These are phyloP conservation scores for Camellia japonica DNA, from an alignment of 148 eudicot species.

Conservation along the genomic window DNA sequence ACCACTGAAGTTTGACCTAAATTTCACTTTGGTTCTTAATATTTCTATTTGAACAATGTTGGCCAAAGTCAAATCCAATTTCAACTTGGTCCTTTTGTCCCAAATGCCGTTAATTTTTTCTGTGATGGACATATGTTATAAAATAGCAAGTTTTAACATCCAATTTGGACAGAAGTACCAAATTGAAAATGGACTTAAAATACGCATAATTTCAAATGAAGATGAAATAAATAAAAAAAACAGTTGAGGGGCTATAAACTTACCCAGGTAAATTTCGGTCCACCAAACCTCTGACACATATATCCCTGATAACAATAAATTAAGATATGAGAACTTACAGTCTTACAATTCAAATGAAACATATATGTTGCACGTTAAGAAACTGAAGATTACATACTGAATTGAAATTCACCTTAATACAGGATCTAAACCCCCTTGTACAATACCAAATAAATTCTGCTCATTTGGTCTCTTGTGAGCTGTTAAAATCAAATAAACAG, in stretches of 20 bases:
- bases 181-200: too few relatives aligned
- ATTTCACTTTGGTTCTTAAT: too few relatives aligned
- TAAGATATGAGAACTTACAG: background rate
- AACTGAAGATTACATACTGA: background rate
- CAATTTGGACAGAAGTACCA: too few relatives aligned
- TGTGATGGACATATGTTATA: too few relatives aligned
- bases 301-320: conserved; percentile 55
- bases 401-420: conserved; percentile 49
- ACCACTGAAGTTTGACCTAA: too few relatives aligned
- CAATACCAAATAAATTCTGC: conserved; percentile 88
- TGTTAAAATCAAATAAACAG: conserved; percentile 25
- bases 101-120: too few relatives aligned
- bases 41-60: too few relatives aligned
- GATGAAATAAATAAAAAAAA: background rate
- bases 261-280: conserved; percentile 89
- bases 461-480: conserved; percentile 84
- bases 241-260: conserved; percentile 18
- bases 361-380: background rate
- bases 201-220: background rate
- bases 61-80: too few relatives aligned
- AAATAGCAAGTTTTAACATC: too few relatives aligned
- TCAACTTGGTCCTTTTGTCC: too few relatives aligned
- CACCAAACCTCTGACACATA: conserved; percentile 79
- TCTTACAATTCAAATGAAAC: background rate
- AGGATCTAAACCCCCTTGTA: conserved; percentile 93